phyloP scores from a whole-genome alignment of 2,329 filamentous ascomycete species.

The Cordyceps farinosa region DNA sequence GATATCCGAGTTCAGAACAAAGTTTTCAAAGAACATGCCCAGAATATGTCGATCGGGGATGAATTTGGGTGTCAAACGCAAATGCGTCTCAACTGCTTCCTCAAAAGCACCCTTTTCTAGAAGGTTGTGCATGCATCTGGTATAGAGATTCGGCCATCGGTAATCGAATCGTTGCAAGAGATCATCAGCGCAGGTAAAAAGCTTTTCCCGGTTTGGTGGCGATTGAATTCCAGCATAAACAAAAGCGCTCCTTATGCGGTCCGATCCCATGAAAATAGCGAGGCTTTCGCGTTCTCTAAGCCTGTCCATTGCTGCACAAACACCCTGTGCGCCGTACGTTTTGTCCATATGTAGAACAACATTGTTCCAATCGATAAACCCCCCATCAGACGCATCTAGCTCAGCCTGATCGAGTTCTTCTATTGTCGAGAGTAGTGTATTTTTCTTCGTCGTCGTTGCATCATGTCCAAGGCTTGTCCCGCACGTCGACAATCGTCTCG shows the following conservation, averaged over 20 bases:
- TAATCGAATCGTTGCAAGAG: conserved; percentile 37
- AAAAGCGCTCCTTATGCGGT: neutral
- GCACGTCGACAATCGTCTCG: neutral
- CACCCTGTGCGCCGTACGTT: neutral
- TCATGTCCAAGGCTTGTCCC: neutral
- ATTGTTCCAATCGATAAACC: neutral
- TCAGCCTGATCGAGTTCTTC: conserved; percentile 6
- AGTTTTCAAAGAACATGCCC: conserved; percentile 40
- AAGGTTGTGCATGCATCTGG: conserved; percentile 42
- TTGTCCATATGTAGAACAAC: neutral
- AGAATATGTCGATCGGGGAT: conserved; percentile 41
- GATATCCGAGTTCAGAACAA: conserved; percentile 36
- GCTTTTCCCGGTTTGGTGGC: conserved; percentile 24
- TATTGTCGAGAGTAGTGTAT: neutral
- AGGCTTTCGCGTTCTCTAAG: conserved; percentile 1
- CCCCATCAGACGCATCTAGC: neutral
- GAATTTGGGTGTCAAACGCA: conserved; percentile 42
- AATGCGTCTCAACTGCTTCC: conserved; percentile 45
- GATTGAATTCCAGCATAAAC: conserved; percentile 26
- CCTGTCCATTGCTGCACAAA: conserved; percentile 3
- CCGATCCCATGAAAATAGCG: neutral
- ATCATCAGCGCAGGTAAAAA: conserved; percentile 28
- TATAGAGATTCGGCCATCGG: conserved; percentile 50
- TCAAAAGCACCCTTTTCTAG: conserved; percentile 30
- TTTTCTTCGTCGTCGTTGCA: neutral